Conservation (phyloP, 2,329 filamentous ascomycete species). For the Hypomyces perniciosus region DNA sequence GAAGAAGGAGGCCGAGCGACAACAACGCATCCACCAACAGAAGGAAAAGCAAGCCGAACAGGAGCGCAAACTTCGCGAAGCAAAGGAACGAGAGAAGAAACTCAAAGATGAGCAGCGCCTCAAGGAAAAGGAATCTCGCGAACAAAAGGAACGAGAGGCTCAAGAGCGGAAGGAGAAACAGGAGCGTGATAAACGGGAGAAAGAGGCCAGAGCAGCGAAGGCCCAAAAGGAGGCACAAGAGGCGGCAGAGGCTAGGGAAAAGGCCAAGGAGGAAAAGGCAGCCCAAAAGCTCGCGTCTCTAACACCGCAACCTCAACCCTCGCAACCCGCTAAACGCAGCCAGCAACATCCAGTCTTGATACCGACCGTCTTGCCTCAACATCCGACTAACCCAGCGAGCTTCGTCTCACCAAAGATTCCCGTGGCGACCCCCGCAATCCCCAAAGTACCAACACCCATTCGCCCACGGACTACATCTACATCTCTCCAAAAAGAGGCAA, state of each 20-base stretch:
- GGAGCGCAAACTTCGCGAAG: conserved; percentile 67
- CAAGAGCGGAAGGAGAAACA: conserved; percentile 57
- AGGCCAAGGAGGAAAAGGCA: conserved; percentile 61
- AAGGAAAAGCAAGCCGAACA: conserved; percentile 78
- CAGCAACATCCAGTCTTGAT: conserved; percentile 37
- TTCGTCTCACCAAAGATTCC: conserved; percentile 74
- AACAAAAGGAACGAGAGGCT: conserved; percentile 64
- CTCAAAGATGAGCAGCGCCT: conserved; percentile 76
- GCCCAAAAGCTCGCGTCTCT: conserved; percentile 34
- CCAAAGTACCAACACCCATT: conserved; percentile 76
- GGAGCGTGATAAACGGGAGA: conserved; percentile 56
- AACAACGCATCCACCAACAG: conserved; percentile 73
- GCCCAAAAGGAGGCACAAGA: conserved; percentile 53
- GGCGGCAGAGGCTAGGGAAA: conserved; percentile 45
- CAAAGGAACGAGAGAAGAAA: conserved; percentile 69
- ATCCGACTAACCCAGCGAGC: conserved; percentile 49
- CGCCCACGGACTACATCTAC: conserved; percentile 68
- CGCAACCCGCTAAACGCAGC: conserved; percentile 17
- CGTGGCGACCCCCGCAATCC: conserved; percentile 71
- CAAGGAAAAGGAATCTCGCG: conserved; percentile 70
- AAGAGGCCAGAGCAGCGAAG: conserved; percentile 49
- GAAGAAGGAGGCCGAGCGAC: conserved; percentile 79
- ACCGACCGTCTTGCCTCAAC: conserved; percentile 50
- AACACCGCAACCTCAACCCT: conserved; percentile 18
- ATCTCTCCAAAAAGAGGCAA: conserved; percentile 75